A percentile compares a stretch with the other conserved stretches of the same genome.
phyloP scores from a whole-genome alignment of 1,139 yeast species.

The Scheffersomyces segobiensis region DNA sequence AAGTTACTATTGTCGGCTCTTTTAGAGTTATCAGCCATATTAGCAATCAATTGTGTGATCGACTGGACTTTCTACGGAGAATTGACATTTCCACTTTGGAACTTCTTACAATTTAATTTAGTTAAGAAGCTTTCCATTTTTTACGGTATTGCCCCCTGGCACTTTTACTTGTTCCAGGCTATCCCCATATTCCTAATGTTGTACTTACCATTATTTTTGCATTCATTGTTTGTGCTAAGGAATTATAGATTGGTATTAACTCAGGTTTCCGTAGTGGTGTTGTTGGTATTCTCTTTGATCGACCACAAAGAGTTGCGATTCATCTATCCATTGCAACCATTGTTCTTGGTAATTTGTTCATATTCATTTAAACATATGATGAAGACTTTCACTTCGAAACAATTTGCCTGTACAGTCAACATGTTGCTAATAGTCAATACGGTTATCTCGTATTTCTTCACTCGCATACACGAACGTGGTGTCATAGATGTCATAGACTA shows the following conservation, averaged over 20 bases:
- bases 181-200: constrained; percentile 73
- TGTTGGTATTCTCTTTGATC: constrained; percentile 60
- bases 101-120: constrained; percentile 76
- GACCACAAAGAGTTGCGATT: constrained; percentile 91
- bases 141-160: constrained; percentile 86
- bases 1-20: constrained; percentile 14
- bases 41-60: constrained; percentile 30
- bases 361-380: constrained; percentile 10
- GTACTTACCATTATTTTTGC: constrained; percentile 56
- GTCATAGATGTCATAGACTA: constrained; percentile 66
- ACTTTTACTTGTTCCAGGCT: constrained; percentile 81
- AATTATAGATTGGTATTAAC: constrained; percentile 17
- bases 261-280: constrained; percentile 37
- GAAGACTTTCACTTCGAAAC: not conserved
- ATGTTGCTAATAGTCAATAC: constrained; percentile 37
- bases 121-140: constrained; percentile 72
- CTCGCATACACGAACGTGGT: constrained; percentile 79
- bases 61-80: constrained; percentile 65
- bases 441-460: constrained; percentile 51
- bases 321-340: constrained; percentile 82
- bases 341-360: constrained; percentile 43
- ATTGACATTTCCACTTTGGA: constrained; percentile 61
- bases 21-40: constrained; percentile 19
- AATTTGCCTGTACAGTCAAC: constrained; percentile 5
- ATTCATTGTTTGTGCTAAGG: constrained; percentile 13